Base-by-base conservation (phyloP, 768 basidiomycete species). In the Agaricus subrufescens region DNA sequence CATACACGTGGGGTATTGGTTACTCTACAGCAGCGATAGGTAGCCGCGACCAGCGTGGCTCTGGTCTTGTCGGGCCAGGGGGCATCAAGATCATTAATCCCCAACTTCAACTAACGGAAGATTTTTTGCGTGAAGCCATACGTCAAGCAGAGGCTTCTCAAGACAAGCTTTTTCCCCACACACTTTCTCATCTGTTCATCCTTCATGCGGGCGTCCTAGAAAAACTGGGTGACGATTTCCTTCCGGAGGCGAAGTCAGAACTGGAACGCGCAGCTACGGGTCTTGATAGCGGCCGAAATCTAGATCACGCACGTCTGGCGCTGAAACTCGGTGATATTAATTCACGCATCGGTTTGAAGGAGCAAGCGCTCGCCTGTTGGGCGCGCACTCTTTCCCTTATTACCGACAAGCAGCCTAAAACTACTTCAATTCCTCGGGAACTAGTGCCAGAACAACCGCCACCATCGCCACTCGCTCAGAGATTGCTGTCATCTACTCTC, bases 351-450 rank as follows among this genome's bases (percentile, higher is more conserved):
- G 82, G 82, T 5, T 71, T 82, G 25, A 60, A 67, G 8, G 70
- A 73, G 8, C 80, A 80, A 44, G 87, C 87, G 4, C 62, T 86
- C 44, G 62, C 71, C 27, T 91, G 89, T 89, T 91, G 89, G 89
- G 64, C 71, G 8, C 78, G 79, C 42, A 76, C 86, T 11, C 71
- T 87, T 27, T 67, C 73, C 45, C 69, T 88, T 29, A 70, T 73
- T 14, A 66, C 70, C 56, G 74, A 71, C n/a, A 64, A 65, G 3
- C 59, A 62, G 9, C 44, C 48, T 4, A 23, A 45, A 50, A 25
- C 27, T 45, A 19, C 26, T 8, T 37, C 42, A 14, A 43, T 50
- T 25, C 34, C 37, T 56, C 61, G 58, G 25, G 61, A 65, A 25
- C 50, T 57, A 7, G 63, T 80, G 37, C 76, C 83, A 25, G 58